These are phyloP conservation scores for Talaromyces verruculosus DNA, from an alignment of 2,329 filamentous ascomycete species.

Conservation along the genomic window DNA sequence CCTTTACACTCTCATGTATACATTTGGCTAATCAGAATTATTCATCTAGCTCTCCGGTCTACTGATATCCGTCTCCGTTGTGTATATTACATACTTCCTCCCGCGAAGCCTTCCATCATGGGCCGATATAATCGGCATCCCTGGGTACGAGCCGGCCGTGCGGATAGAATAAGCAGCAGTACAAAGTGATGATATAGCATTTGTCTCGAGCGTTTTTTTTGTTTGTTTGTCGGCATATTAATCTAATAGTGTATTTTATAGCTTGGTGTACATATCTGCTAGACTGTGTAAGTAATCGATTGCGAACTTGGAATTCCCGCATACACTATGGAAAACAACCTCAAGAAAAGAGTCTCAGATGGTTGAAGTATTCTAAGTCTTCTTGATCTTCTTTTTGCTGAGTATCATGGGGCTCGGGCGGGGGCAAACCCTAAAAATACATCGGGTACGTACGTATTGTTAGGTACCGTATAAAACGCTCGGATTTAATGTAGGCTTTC, in stretches of 20 bases:
- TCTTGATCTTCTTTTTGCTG: neutral
- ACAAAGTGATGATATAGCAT: neutral
- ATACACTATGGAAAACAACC: neutral
- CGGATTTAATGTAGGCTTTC: neutral
- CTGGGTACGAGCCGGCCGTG: constrained; percentile 25
- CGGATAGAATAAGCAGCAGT: constrained; percentile 29
- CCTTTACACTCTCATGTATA: neutral
- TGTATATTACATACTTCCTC: constrained; percentile 54
- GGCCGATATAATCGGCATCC: constrained; percentile 49
- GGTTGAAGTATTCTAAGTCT: neutral
- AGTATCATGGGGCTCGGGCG: neutral
- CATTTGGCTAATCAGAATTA: neutral
- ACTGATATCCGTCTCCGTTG: constrained; percentile 47
- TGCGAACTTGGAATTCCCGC: neutral
- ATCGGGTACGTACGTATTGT: neutral
- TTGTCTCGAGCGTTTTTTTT: neutral
- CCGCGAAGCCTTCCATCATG: constrained; percentile 47
- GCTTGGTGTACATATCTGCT: neutral
- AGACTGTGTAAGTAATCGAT: neutral
- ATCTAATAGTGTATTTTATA: neutral
- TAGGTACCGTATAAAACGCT: neutral
- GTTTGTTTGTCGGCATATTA: neutral
- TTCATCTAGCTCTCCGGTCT: constrained; percentile 50
- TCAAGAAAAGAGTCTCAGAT: neutral
- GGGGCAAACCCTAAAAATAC: neutral